phyloP scores from a whole-genome alignment of 2,329 filamentous ascomycete genomes.

The Zymoseptoria pseudotritici region DNA sequence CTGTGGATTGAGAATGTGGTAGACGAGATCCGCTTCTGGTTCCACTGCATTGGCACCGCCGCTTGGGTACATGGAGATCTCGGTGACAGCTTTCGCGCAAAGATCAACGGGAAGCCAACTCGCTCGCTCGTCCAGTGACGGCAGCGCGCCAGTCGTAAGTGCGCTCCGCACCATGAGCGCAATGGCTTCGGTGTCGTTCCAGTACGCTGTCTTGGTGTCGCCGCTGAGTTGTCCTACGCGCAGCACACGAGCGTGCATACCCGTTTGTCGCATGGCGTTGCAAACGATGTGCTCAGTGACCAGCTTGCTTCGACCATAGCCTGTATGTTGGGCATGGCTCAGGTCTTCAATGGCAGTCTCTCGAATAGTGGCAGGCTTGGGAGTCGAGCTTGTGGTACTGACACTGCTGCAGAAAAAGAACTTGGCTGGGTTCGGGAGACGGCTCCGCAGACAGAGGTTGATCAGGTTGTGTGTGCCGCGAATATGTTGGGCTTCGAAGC shows the following conservation, averaged over 20 bases:
- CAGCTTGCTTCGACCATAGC: constrained; percentile 35
- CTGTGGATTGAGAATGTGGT: constrained; percentile 31
- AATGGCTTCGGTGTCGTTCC: constrained; percentile 39
- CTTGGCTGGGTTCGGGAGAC: constrained; percentile 18
- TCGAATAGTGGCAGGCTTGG: constrained; percentile 20
- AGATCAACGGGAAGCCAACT: constrained; percentile 43
- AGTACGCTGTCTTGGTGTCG: constrained; percentile 22
- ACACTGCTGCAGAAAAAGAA: constrained; percentile 35
- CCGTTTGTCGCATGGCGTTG: constrained; percentile 25
- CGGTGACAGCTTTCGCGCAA: constrained; percentile 24
- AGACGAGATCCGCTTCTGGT: constrained; percentile 16
- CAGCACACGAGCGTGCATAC: constrained; percentile 18
- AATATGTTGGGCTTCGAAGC: constrained; percentile 27
- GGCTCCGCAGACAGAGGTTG: constrained; percentile 21
- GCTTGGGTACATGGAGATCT: constrained; percentile 5
- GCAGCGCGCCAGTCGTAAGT: constrained; percentile 31
- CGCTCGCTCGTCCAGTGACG: constrained; percentile 31
- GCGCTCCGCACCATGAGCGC: constrained; percentile 38
- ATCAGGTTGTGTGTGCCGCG: constrained; percentile 25
- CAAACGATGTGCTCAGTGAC: constrained; percentile 29
- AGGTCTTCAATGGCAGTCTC: constrained; percentile 26
- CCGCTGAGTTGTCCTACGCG: constrained; percentile 26
- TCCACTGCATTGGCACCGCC: neutral
- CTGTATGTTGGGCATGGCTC: constrained; percentile 21
- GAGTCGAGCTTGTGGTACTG: constrained; percentile 18